phyloP scores from a whole-genome alignment of 2,329 filamentous ascomycete species.

The Byssochlamys sp. region DNA sequence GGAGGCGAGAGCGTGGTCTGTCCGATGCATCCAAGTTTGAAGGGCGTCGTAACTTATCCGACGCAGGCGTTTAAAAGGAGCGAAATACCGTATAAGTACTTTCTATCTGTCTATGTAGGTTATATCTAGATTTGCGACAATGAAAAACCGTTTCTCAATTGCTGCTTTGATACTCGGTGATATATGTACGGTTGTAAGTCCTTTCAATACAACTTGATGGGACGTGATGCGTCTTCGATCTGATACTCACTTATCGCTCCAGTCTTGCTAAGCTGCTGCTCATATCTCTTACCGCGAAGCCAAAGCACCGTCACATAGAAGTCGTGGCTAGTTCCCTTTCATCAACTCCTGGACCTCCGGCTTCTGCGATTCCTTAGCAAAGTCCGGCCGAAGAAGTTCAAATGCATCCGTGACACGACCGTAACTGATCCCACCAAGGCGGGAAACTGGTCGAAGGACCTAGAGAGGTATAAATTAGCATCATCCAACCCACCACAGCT shows the following conservation, averaged over 20 bases:
- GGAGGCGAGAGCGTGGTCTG: neutral
- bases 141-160: neutral
- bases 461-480: neutral
- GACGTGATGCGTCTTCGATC: neutral
- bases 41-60: neutral
- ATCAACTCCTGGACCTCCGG: neutral
- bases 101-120: neutral
- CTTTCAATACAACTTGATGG: neutral
- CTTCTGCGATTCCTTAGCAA: neutral
- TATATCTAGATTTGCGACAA: slow-evolving; percentile 4
- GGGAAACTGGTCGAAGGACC: slow-evolving; percentile 62
- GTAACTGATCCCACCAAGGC: slow-evolving; percentile 81
- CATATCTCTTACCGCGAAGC: neutral
- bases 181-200: neutral
- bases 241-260: neutral
- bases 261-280: neutral
- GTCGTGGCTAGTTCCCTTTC: neutral
- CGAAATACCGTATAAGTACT: neutral
- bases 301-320: neutral
- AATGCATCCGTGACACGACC: slow-evolving; percentile 58
- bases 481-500: neutral
- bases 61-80: neutral
- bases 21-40: neutral
- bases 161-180: neutral
- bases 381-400: slow-evolving; percentile 55